Conservation (phyloP, 2,329 filamentous ascomycete genomes). For the Fusarium torreyae region DNA sequence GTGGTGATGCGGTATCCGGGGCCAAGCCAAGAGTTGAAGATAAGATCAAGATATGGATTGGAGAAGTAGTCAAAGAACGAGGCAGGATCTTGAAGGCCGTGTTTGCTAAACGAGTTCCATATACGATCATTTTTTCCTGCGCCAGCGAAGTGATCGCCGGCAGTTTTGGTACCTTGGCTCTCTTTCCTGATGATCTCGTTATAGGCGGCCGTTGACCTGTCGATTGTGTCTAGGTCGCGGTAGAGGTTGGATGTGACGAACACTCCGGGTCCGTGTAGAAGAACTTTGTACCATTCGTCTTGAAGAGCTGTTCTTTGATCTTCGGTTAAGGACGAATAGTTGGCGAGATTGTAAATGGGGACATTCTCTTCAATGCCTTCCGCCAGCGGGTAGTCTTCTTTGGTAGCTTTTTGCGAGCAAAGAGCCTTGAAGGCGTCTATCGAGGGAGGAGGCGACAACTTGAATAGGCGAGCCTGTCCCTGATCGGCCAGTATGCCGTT, state of each 20-base stretch:
- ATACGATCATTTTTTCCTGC: constrained; percentile 71
- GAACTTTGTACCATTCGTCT: constrained; percentile 73
- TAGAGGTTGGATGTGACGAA: constrained; percentile 71
- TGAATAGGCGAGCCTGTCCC: constrained; percentile 43
- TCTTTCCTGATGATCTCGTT: constrained; percentile 64
- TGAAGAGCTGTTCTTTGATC: constrained; percentile 60
- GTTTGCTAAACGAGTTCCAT: constrained; percentile 78
- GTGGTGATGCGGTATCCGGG: constrained; percentile 72
- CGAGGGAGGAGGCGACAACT: constrained; percentile 52
- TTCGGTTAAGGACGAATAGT: constrained; percentile 50
- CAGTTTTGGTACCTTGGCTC: constrained; percentile 51
- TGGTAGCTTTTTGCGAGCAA: constrained; percentile 58
- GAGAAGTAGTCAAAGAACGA: constrained; percentile 72
- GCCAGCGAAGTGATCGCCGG: constrained; percentile 74
- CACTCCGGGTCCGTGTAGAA: constrained; percentile 71
- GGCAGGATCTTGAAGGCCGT: constrained; percentile 64
- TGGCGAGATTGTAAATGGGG: constrained; percentile 67
- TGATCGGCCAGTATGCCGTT: constrained; percentile 16
- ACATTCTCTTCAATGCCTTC: constrained; percentile 63
- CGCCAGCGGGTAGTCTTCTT: constrained; percentile 64
- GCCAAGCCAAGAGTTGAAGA: constrained; percentile 71
- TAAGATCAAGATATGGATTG: constrained; percentile 69
- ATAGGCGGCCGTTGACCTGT: constrained; percentile 64
- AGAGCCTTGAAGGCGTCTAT: constrained; percentile 62
- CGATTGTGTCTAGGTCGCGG: constrained; percentile 58